A percentile compares a stretch with the other conserved stretches of the same genome.
These are phyloP conservation scores for Chalciporus pseudorubinellus DNA, from an alignment of 768 basidiomycete species.

Conservation along the genomic window DNA sequence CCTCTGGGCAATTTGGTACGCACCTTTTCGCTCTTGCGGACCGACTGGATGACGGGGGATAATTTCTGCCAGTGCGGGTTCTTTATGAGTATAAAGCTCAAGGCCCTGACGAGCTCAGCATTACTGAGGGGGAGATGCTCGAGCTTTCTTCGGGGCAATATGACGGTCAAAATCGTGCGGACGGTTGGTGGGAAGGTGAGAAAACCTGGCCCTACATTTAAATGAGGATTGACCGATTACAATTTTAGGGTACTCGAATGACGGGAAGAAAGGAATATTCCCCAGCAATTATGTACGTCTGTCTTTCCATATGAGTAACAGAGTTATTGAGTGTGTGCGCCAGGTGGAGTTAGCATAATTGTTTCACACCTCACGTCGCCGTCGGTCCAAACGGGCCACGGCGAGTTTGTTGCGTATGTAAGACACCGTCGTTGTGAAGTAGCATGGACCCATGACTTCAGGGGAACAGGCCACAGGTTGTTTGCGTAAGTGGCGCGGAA, in stretches of 20 bases:
- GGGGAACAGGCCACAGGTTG: conserved; percentile 21
- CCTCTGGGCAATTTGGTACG: conserved; percentile 53
- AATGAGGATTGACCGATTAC: conserved; percentile 24
- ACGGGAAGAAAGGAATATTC: conserved; percentile 75
- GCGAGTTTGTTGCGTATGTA: conserved; percentile 23
- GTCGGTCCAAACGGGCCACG: conserved; percentile 6
- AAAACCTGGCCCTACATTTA: conserved; percentile 17
- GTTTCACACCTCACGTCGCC: conserved; percentile 3
- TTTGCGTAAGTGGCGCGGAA: conserved; percentile 34
- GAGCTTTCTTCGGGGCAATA: conserved; percentile 60
- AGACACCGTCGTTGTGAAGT: conserved; percentile 18
- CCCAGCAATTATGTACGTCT: conserved; percentile 82
- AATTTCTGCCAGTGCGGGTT: conserved; percentile 58
- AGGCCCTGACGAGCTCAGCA: conserved; percentile 65
- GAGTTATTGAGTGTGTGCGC: conserved; percentile 21
- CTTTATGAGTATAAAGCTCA: conserved; percentile 76
- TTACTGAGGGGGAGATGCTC: conserved; percentile 59
- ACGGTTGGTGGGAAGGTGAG: conserved; percentile 88
- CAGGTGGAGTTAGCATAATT: conserved; percentile 52
- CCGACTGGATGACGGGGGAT: conserved; percentile 4
- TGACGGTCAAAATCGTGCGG: conserved; percentile 65
- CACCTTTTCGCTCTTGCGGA: not conserved
- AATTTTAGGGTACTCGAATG: conserved; percentile 53
- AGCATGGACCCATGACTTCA: conserved; percentile 11
- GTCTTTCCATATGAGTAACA: conserved; percentile 10